Base-by-base conservation (phyloP, 1,284 basidiomycete species). In the Ustilago esculenta region DNA sequence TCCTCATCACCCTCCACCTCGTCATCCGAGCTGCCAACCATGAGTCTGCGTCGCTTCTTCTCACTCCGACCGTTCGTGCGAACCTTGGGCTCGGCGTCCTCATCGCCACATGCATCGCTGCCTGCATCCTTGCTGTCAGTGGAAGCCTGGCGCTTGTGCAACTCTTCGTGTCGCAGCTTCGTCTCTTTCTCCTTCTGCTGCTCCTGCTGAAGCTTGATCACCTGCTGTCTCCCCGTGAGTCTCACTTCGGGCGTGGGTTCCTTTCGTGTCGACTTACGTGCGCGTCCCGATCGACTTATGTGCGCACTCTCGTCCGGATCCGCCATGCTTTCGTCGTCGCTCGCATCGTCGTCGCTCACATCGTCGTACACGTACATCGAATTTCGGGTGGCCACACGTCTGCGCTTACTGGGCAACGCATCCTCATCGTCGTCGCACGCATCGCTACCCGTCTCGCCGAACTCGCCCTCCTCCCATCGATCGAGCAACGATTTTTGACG, bases 341-440 rank as follows among this genome's bases (percentile, higher is more conserved):
- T 59, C 15, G 48, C 25, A 21, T 68, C 58, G 45, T 61, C 57
- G 32, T 67, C 64, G 45, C 57, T 59, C 15, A 44, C 25, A 21
- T 68, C 58, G 21, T 68, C 65, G 17, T 68, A 68, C 5, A 68
- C 58, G 42, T 68, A 68, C 32, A 68, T 68, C 20, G 65, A 68
- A 44, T 63, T 68, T 23, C 58, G 47, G 2, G 44, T 42, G 6
- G 25, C 14, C 14, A 14, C 46, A 1, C 54, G 49, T 32, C 39
- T 35, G 23, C 65, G 48, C 25, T 45, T 50, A 29, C 44, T 47
- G 15, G 52, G 46, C 18, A 21, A 9, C 3, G 34, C 54, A 40
- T 50, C 52, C 12, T 59, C 48, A 1, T 54, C 47, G 12, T 60
- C 55, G 8, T 40, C 49, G 3, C 45, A n/a, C 9, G 23, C 55